Base-by-base conservation (phyloP, 371 early-diverging fungal genomes). In the Mortierella sp. region DNA sequence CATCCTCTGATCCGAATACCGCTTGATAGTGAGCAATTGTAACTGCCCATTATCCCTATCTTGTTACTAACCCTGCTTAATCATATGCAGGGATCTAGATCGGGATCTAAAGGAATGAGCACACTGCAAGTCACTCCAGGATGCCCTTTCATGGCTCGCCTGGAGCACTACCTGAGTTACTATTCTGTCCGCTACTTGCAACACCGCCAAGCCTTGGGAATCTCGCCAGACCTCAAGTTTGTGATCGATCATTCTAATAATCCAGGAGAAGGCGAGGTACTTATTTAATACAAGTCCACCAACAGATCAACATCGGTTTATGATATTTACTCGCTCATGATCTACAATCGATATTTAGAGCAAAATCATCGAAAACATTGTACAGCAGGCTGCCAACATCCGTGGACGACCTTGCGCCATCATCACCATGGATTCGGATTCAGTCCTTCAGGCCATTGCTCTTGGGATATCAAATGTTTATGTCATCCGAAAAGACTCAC, bases 191-290 rank as follows among this genome's bases (percentile, higher is more conserved):
- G 77, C 7, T 82, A 82, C 51, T 56, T 82, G 4, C 82, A 82
- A 49, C 76, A 76, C 3, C 70, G 71, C 23, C 72, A 61, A 19
- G 26, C 28, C 1, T 62, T 63, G 12, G 71, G 71, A 9, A 70
- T 74, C 17, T 74, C 82, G 2, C 82, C 77, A 1, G 73, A 73
- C 42, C 76, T 82, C 68, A 82, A 76, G 64, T 82, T 82, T 58
- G 70, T 82, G 23, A 76, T 82, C 26, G 82, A 82, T 35, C 77
- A 76, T 49, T 71, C 73, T 10, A 76, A 72, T 70, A 76, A 76
- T 19, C 82, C 82, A 17, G 82, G 82, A 8, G 82, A 82, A 37
- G 82, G 82, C 35, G 82, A 82, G 70, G 82, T 82, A 76, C 35
- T 51, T 5, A 51, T 51, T 7, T 22, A 34, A 31, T 28, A 10